Conservation (phyloP, 192 early-diverging fungal genomes). For the Podila epigama region DNA sequence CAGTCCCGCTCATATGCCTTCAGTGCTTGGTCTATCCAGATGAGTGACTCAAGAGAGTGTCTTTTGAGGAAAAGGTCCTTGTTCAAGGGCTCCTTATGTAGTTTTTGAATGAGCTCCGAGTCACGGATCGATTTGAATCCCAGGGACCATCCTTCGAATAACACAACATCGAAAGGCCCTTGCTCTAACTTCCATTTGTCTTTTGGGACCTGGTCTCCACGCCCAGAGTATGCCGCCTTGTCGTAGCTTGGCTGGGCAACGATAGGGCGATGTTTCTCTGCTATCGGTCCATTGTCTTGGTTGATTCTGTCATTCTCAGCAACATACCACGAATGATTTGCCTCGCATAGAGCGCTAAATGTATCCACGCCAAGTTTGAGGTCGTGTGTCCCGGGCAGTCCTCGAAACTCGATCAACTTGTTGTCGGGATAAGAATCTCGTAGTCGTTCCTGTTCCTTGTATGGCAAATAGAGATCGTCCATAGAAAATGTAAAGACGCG, state of each 20-base stretch:
- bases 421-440: conserved; percentile 59
- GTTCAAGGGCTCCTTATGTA: conserved; percentile 15
- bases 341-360: conserved; percentile 53
- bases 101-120: conserved; percentile 1
- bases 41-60: conserved; percentile 54
- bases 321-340: conserved; percentile 11
- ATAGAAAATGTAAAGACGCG: conserved; percentile 70
- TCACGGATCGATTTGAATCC: conserved; percentile 77
- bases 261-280: neutral
- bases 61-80: conserved; percentile 20
- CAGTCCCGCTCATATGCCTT: conserved; percentile 61
- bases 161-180: conserved; percentile 75
- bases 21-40: conserved; percentile 57
- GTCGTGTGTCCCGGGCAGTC: conserved; percentile 93
- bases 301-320: neutral
- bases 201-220: conserved; percentile 77
- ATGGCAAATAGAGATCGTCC: conserved; percentile 89
- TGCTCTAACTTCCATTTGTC: conserved; percentile 62
- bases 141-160: conserved; percentile 95
- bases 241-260: conserved; percentile 81
- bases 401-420: conserved; percentile 80
- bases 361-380: conserved; percentile 64
- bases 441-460: conserved; percentile 66
- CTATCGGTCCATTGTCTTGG: neutral
- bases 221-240: conserved; percentile 77